phyloP scores from a whole-genome alignment of 169 alveolate species.

The Plasmodium reichenowi region DNA sequence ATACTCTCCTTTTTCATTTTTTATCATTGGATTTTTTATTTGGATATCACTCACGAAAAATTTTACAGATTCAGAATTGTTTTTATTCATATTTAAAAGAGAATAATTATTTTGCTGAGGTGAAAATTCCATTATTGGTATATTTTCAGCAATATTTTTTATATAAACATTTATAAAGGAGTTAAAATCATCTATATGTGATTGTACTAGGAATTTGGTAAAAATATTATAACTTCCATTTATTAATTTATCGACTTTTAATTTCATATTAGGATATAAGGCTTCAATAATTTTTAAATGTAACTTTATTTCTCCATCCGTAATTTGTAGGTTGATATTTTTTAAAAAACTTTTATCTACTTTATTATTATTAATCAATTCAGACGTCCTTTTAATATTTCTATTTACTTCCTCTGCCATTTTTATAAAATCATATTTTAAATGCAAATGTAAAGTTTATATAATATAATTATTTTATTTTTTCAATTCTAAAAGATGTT shows the following conservation, averaged over 20 bases:
- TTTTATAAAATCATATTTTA: too few relatives aligned
- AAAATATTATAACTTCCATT: constrained; percentile 75
- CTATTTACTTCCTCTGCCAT: too few relatives aligned
- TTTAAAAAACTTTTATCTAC: constrained; percentile 13
- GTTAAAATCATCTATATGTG: constrained; percentile 74
- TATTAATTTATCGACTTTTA: constrained; percentile 36
- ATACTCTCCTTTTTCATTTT: constrained; percentile 46
- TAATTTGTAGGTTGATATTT: constrained; percentile 51
- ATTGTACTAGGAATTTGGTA: constrained; percentile 66
- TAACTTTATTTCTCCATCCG: constrained; percentile 64
- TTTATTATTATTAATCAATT: not conserved
- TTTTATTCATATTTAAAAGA: constrained; percentile 6
- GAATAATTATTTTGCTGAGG: constrained; percentile 43
- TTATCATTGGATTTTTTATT: constrained; percentile 64
- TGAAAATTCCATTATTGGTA: constrained; percentile 59
- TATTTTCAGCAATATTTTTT: constrained; percentile 71
- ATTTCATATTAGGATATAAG: constrained; percentile 59
- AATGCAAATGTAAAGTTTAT: too few relatives aligned
- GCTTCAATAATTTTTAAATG: constrained; percentile 64
- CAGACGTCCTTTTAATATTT: too few relatives aligned
- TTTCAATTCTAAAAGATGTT: too few relatives aligned
- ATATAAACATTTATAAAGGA: constrained; percentile 74
- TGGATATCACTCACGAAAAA: constrained; percentile 69
- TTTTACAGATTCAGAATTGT: constrained; percentile 19
- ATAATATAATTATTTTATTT: too few relatives aligned